Conservation (phyloP, 2,329 filamentous ascomycete genomes). For the Aspergillus aculeatus region DNA sequence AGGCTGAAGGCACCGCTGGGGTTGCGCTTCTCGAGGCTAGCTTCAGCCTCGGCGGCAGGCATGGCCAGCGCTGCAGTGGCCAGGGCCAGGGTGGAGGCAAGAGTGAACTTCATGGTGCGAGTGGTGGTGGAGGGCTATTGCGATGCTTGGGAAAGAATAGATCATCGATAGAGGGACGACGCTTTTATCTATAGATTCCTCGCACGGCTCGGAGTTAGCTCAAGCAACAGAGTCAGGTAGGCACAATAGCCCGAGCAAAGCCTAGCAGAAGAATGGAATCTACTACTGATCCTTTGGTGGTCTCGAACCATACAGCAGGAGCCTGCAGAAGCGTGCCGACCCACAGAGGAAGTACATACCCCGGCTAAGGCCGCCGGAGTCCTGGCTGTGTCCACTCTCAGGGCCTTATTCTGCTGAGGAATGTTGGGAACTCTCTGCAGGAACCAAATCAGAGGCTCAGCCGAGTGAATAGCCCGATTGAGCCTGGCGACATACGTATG, state of each 20-base stretch:
- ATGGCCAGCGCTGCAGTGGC: not conserved
- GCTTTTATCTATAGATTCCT: not conserved
- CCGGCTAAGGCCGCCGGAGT: not conserved
- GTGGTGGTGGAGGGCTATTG: no score
- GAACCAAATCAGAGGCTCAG: not conserved
- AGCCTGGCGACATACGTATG: not conserved
- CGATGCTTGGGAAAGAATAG: not conserved
- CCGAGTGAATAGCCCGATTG: not conserved
- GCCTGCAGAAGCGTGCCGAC: not conserved
- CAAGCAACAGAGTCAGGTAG: not conserved
- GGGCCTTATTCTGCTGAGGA: not conserved
- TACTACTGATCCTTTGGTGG: not conserved
- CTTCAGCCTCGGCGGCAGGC: not conserved
- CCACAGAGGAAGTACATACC: not conserved
- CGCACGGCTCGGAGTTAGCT: not conserved
- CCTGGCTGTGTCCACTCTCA: not conserved
- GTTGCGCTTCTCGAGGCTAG: conserved; percentile 1
- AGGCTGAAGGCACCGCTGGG: conserved; percentile 1
- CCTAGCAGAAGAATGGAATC: not conserved
- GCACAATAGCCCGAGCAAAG: not conserved
- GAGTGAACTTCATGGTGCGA: not conserved
- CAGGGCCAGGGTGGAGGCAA: conserved; percentile 1
- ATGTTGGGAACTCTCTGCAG: not conserved
- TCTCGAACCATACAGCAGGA: not conserved
- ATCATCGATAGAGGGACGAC: not conserved